A percentile compares a stretch with the other conserved stretches of the same genome.
phyloP scores from a whole-genome alignment of 345 rosid genomes.

The Lenwebbia sp. region DNA sequence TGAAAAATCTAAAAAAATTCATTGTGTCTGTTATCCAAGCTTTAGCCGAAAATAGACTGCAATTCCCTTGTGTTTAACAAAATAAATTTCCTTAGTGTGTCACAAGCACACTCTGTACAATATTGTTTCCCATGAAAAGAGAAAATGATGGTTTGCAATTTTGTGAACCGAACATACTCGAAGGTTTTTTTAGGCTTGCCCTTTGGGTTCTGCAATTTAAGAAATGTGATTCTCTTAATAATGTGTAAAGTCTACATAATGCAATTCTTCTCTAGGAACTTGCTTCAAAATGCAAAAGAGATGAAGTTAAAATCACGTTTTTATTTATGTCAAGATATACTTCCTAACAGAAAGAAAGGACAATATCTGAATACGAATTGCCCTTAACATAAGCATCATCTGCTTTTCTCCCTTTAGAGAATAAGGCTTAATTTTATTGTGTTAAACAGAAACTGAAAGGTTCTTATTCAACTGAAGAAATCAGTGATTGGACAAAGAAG shows the following conservation, averaged over 20 bases:
- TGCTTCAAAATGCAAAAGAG: background rate
- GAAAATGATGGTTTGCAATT: background rate
- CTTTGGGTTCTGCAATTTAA: background rate
- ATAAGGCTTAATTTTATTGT: background rate
- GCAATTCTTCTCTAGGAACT: background rate
- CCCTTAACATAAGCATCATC: background rate
- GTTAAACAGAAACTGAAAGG: constrained; percentile 38
- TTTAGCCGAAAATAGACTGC: background rate
- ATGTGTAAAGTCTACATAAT: background rate
- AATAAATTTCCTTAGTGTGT: background rate
- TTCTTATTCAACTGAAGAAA: constrained; percentile 38
- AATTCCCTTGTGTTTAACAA: background rate
- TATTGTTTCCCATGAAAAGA: background rate
- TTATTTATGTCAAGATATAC: background rate
- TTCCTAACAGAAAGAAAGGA: background rate
- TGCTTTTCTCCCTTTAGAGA: background rate
- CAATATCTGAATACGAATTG: background rate
- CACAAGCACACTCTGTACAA: background rate
- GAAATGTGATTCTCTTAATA: background rate
- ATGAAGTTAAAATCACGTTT: background rate
- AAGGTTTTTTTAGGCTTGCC: background rate
- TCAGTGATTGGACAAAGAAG: constrained; percentile 37
- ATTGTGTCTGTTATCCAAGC: background rate
- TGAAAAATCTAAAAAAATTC: background rate
- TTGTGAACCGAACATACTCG: background rate